Evolutionary conservation across 2,329 filamentous ascomycete genomes (phyloP).

Genomic region (Aschersonia sp.): DNA sequence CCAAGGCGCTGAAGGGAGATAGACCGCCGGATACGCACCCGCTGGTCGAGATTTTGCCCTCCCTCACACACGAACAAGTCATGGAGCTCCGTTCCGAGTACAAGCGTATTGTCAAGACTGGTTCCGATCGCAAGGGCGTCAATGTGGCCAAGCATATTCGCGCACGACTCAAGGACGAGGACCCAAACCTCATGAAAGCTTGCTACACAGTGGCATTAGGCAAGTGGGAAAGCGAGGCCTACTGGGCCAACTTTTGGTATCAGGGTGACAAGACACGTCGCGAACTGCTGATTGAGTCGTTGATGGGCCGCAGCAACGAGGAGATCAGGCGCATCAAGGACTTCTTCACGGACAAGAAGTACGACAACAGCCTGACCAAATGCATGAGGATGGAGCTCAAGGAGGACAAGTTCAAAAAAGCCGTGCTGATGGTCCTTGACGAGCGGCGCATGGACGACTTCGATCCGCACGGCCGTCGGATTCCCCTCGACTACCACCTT

Average conservation of each 20-base stretch:
- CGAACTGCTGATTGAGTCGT: slow-evolving; percentile 80
- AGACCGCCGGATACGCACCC: slow-evolving; percentile 52
- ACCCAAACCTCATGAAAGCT: slow-evolving; percentile 71
- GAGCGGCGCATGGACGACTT: slow-evolving; percentile 71
- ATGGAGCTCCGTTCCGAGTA: slow-evolving; percentile 78
- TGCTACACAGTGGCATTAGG: slow-evolving; percentile 84
- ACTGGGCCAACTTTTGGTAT: slow-evolving; percentile 98
- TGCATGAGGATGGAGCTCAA: slow-evolving; percentile 91
- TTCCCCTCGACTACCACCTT: slow-evolving; percentile 42
- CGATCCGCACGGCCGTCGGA: slow-evolving; percentile 44
- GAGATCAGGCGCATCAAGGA: slow-evolving; percentile 81
- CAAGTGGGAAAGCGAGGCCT: slow-evolving; percentile 82
- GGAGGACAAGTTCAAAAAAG: slow-evolving; percentile 89
- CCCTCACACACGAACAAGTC: slow-evolving; percentile 74
- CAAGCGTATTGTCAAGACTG: slow-evolving; percentile 76
- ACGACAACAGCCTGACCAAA: slow-evolving; percentile 61
- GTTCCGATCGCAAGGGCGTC: slow-evolving; percentile 57
- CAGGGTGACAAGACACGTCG: slow-evolving; percentile 72
- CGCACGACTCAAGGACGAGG: slow-evolving; percentile 55
- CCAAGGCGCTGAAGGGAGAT: slow-evolving; percentile 56
- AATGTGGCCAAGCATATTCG: slow-evolving; percentile 81
- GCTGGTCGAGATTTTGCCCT: slow-evolving; percentile 72
- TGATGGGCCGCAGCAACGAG: slow-evolving; percentile 82
- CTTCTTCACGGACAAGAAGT: slow-evolving; percentile 83
- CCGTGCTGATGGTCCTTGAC: slow-evolving; percentile 71